Conservation (phyloP, 306 rosid species). For the Prunus kanzakura region DNA sequence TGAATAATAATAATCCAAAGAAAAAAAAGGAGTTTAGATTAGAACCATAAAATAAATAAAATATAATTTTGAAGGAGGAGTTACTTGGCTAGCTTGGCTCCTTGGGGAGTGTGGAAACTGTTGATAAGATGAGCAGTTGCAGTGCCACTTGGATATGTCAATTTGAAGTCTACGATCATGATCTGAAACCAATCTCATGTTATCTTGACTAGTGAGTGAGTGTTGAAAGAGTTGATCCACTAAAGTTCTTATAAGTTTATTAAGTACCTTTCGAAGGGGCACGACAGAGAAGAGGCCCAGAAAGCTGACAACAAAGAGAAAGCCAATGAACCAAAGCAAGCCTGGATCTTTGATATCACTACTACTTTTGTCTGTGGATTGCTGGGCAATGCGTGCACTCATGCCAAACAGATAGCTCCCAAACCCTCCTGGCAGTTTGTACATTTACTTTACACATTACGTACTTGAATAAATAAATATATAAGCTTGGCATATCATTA, state of each 20-base stretch:
- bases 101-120: slow-evolving; percentile 52
- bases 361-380: slow-evolving; percentile 18
- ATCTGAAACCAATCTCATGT: slow-evolving; percentile 21
- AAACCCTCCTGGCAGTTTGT: slow-evolving; percentile 32
- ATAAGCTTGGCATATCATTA: no score
- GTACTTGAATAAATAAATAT: no score
- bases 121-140: slow-evolving; percentile 51
- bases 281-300: slow-evolving; percentile 55
- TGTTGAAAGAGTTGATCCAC: no score
- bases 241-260: not conserved
- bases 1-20: no score
- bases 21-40: not conserved
- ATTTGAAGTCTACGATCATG: slow-evolving; percentile 53
- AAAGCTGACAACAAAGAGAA: slow-evolving; percentile 48
- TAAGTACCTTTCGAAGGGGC: slow-evolving; percentile 45
- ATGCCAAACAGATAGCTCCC: slow-evolving; percentile 52
- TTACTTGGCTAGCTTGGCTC: slow-evolving; percentile 48
- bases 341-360: slow-evolving; percentile 33
- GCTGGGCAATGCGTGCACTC: slow-evolving; percentile 33
- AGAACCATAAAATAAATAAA: not conserved
- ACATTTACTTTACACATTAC: not conserved
- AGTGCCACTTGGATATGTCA: slow-evolving; percentile 55
- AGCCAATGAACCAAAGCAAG: slow-evolving; percentile 40
- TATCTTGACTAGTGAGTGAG: no score
- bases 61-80: not conserved